These are phyloP conservation scores for Starmerella bombi DNA, from an alignment of 805 yeast genomes.

Conservation along the genomic window DNA sequence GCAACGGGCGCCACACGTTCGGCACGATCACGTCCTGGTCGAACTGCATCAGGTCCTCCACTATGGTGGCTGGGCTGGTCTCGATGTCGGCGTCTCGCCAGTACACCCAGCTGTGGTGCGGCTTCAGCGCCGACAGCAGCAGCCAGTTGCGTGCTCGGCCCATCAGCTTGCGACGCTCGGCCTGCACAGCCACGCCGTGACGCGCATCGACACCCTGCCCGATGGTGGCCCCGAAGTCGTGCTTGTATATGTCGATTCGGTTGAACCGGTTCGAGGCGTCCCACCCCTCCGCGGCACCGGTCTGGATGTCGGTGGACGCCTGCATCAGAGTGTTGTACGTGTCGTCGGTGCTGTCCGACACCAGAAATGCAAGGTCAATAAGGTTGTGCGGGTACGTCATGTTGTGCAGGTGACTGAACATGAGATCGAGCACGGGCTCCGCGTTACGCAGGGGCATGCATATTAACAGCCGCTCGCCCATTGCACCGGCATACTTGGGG, in stretches of 20 bases:
- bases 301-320: constrained; percentile 40
- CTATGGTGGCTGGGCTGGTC: constrained; percentile 65
- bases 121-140: constrained; percentile 69
- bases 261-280: constrained; percentile 44
- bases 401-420: constrained; percentile 63
- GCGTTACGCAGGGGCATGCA: constrained; percentile 90
- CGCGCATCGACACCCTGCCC: constrained; percentile 90
- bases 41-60: constrained; percentile 88
- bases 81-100: constrained; percentile 99
- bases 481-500: constrained; percentile 27
- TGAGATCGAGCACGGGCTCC: constrained; percentile 72
- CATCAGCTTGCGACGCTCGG: constrained; percentile 88
- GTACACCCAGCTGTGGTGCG: constrained; percentile 89
- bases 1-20: constrained; percentile 95
- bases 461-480: constrained; percentile 58
- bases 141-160: constrained; percentile 94
- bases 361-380: constrained; percentile 66
- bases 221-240: constrained; percentile 83
- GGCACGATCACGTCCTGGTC: constrained; percentile 88
- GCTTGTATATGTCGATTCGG: constrained; percentile 67
- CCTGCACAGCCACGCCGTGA: constrained; percentile 93
- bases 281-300: constrained; percentile 33
- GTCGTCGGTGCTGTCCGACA: constrained; percentile 75
- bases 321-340: constrained; percentile 32
- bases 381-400: constrained; percentile 69